These are phyloP conservation scores for Hymenoscyphus repandus DNA, from an alignment of 2,329 filamentous ascomycete genomes.

Conservation along the genomic window DNA sequence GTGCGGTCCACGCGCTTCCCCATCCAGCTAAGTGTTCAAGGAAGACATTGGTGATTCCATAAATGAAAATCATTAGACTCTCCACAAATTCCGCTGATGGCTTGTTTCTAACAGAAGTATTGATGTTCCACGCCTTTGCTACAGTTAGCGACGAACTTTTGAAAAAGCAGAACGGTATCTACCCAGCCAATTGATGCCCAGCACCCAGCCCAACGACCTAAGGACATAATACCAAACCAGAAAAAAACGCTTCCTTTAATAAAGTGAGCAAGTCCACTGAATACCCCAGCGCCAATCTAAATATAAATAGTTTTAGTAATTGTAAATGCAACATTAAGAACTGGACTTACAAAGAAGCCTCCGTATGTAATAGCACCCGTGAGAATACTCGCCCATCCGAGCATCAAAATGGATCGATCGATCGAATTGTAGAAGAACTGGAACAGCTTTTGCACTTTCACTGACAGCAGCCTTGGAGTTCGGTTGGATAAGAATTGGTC, in stretches of 20 bases:
- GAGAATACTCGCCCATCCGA: conserved; percentile 69
- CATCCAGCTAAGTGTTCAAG: conserved; percentile 77
- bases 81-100: conserved; percentile 86
- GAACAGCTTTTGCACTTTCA: conserved; percentile 52
- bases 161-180: conserved; percentile 23
- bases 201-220: conserved; percentile 85
- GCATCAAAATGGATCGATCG: conserved; percentile 70
- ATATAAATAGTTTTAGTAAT: conserved; percentile 8
- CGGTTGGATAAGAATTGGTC: conserved; percentile 48
- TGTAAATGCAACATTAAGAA: neutral
- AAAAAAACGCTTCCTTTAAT: conserved; percentile 95
- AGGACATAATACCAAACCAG: conserved; percentile 81
- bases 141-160: conserved; percentile 16
- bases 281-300: conserved; percentile 60
- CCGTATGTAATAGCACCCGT: conserved; percentile 73
- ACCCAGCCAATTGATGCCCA: conserved; percentile 88
- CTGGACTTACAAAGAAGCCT: conserved; percentile 71
- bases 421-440: conserved; percentile 59
- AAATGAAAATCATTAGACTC: conserved; percentile 83
- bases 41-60: conserved; percentile 86
- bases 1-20: conserved; percentile 66
- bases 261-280: conserved; percentile 86
- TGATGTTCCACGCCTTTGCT: conserved; percentile 76
- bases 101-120: conserved; percentile 53
- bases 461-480: conserved; percentile 51